Percentiles rank a stretch among this genome's conserved stretches.
Evolutionary conservation across 208 protist species (phyloP).

Genomic region (Jaenimonas drosophilae): DNA sequence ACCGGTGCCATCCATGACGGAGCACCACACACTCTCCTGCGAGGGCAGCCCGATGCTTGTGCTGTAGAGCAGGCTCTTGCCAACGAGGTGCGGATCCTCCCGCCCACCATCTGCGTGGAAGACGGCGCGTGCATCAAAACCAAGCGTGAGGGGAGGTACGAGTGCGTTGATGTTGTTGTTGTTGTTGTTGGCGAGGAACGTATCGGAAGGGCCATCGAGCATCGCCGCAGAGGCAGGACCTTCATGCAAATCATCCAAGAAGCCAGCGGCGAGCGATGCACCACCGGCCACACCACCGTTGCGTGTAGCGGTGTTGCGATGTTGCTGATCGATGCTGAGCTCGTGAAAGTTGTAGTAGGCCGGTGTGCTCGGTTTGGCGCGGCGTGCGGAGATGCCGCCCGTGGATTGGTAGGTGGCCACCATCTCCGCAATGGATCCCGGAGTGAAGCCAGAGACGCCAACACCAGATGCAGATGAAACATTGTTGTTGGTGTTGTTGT

Average conservation of each 20-base stretch:
- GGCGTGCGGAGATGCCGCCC: constrained; percentile 4
- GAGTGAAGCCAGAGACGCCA: too few species aligned
- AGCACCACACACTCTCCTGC: constrained; percentile 24
- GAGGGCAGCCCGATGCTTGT: constrained; percentile 31
- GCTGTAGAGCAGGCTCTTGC: constrained; percentile 26
- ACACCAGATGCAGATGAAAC: too few species aligned
- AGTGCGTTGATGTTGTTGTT: too few species aligned
- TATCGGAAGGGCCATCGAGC: neutral
- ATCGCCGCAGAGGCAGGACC: too few species aligned
- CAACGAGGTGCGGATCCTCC: constrained; percentile 13
- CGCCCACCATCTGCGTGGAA: neutral
- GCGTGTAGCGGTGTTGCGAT: neutral
- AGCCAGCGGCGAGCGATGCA: neutral
- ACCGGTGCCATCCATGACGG: constrained; percentile 11
- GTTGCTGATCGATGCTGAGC: constrained; percentile 6
- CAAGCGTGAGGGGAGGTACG: constrained; percentile 22
- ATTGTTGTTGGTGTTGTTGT: constrained; percentile 1
- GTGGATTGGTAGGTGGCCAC: neutral
- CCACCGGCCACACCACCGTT: constrained; percentile 2
- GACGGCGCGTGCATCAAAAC: constrained; percentile 22
- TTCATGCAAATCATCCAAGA: neutral
- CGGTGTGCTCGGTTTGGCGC: neutral
- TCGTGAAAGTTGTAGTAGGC: constrained; percentile 40
- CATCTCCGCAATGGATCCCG: neutral
- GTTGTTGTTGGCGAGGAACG: neutral